Percentiles rank a stretch among this genome's conserved stretches.
These are phyloP conservation scores for Polyporus tsugae DNA, from an alignment of 1,284 basidiomycete species.

Conservation along the genomic window DNA sequence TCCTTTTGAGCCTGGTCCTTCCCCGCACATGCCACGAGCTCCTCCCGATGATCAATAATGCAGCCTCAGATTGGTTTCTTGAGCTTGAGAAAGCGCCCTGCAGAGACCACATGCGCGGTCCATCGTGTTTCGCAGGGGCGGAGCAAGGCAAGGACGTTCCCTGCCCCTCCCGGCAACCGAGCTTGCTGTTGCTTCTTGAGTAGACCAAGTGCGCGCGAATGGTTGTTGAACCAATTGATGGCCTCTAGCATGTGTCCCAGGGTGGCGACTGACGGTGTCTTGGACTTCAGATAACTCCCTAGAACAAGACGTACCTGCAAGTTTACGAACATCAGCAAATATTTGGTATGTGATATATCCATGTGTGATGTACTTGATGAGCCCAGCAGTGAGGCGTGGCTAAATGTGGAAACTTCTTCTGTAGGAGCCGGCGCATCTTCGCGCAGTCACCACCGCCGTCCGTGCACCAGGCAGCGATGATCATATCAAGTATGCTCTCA, in stretches of 20 bases:
- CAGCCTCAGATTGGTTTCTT: slow-evolving; percentile 24
- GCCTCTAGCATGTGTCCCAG: slow-evolving; percentile 34
- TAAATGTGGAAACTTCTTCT: slow-evolving; percentile 29
- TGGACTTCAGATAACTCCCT: slow-evolving; percentile 13
- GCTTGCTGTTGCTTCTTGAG: slow-evolving; percentile 34
- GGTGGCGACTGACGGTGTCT: slow-evolving; percentile 18
- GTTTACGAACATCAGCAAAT: too few relatives aligned
- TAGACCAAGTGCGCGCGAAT: slow-evolving; percentile 39
- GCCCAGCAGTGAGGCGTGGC: slow-evolving; percentile 43
- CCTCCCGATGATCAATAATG: not conserved
- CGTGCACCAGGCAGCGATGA: slow-evolving; percentile 39
- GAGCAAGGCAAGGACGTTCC: slow-evolving; percentile 18
- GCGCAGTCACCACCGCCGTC: slow-evolving; percentile 44
- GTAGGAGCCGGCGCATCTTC: slow-evolving; percentile 40
- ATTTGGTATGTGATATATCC: too few relatives aligned
- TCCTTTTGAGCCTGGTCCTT: not conserved
- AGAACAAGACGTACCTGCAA: not conserved
- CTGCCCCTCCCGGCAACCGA: not conserved
- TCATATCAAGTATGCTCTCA: slow-evolving; percentile 27
- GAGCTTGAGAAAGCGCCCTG: slow-evolving; percentile 18
- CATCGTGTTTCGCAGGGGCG: slow-evolving; percentile 25
- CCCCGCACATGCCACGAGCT: not conserved
- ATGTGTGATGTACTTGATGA: slow-evolving; percentile 37
- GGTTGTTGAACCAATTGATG: slow-evolving; percentile 46
- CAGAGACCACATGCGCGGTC: slow-evolving; percentile 26